Base-by-base conservation (phyloP, 441 rosid genomes). In the Kokia cookei region DNA sequence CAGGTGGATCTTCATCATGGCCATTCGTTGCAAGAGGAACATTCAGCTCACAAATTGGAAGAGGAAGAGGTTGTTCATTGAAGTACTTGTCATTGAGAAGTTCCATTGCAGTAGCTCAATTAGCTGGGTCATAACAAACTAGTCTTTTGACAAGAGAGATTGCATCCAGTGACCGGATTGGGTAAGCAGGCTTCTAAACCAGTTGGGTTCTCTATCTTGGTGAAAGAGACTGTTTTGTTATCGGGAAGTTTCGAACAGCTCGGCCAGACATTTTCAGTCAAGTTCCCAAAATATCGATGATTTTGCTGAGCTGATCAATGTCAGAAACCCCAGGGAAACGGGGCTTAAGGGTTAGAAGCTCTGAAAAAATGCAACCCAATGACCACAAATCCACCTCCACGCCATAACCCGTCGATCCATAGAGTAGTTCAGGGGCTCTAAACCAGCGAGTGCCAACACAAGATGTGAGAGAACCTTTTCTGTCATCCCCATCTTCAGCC, bases 401-500 rank as follows among this genome's bases (percentile, higher is more conserved):
- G 51, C 97, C 94, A 53, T 96, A 92, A 80, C 85, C 80, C 5
- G 86, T 84, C 68, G 97, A 96, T 65, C 99, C 99, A 70, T 89
- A 90, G 29, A 93, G 97, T 19, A 92, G 91, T 78, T 96, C 98
- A 3, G 98, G 96, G 19, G 95, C 87, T 78, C 91, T 88, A 83
- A 93, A 96, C 99, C 99, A 90, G 22, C 98, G 90, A 26, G 98
- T 96, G 58, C 99, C 98, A 40, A 92, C 97, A 68, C 96, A 89
- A n/a, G 97, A 91, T 27, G 97, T 96, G 83, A 96, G 85, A 11
- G 84, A 81, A 69, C 91, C 93, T 9, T 72, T 80, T 64, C 73
- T 66, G 54, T 73, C 88, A 65, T 82, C 85, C 26, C 69, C 86
- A 6, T 85, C 93, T 61, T 89, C 97, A 45, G 80, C 87, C 74